These are phyloP conservation scores for Peronospora farinosa DNA, from an alignment of 352 stramenopile genomes.

Conservation along the genomic window DNA sequence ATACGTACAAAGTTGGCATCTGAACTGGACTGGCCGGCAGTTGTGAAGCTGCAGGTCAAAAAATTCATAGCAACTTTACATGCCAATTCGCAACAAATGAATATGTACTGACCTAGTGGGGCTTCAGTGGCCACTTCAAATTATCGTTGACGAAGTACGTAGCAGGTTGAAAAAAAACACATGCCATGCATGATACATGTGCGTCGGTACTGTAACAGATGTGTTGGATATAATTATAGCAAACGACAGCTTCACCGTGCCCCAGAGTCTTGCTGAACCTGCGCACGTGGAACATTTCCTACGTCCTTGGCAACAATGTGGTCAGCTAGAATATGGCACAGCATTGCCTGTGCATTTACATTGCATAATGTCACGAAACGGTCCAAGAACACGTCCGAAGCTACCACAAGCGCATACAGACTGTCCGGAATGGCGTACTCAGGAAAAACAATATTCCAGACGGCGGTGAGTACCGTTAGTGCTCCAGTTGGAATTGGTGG, in stretches of 20 bases:
- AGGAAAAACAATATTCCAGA: constrained; percentile 69
- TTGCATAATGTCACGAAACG: constrained; percentile 71
- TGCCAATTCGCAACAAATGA: constrained; percentile 11
- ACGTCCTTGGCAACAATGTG: constrained; percentile 38
- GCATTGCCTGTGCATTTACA: constrained; percentile 66
- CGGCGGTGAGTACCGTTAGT: constrained; percentile 55
- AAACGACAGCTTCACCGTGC: no score
- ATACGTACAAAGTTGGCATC: background rate
- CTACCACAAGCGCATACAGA: constrained; percentile 61
- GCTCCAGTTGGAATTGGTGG: constrained; percentile 52
- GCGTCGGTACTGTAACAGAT: background rate
- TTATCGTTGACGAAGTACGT: background rate
- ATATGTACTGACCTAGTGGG: constrained; percentile 16
- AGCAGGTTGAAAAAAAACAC: background rate
- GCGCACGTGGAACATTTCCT: constrained; percentile 7
- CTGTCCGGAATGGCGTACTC: constrained; percentile 38
- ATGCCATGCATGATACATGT: background rate
- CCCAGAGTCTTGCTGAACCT: constrained; percentile 17
- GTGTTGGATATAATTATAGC: no score
- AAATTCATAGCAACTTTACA: no score
- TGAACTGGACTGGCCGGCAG: no score
- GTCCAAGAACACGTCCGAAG: constrained; percentile 65
- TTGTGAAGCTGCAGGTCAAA: no score
- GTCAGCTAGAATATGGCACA: constrained; percentile 64
- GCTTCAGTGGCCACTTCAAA: background rate